A percentile compares a stretch with the other conserved stretches of the same genome.
Conservation (phyloP, 2,329 filamentous ascomycete genomes). For the Achaetomium macrosporum region DNA sequence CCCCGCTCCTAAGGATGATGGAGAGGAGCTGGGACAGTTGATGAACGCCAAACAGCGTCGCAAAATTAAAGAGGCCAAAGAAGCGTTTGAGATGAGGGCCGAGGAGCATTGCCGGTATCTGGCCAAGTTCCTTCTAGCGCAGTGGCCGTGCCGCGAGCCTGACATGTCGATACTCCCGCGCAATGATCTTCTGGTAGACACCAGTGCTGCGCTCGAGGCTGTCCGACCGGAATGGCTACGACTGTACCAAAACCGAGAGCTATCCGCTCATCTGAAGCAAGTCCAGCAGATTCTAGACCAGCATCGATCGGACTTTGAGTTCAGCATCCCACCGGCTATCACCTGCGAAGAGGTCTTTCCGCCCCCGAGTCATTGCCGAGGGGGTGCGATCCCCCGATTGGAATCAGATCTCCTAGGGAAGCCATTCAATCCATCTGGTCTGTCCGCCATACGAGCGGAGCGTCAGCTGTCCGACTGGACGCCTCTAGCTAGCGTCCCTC, state of each 20-base stretch:
- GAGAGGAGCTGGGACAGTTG: no score
- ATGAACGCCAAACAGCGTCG: no score
- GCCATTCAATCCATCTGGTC: background rate
- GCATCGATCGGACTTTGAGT: conserved; percentile 24
- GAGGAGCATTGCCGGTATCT: conserved; percentile 33
- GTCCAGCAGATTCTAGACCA: conserved; percentile 38
- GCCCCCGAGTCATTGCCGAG: background rate
- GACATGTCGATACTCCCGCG: no score
- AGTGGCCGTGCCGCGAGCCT: conserved; percentile 38
- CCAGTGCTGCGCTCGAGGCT: conserved; percentile 32
- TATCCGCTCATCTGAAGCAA: conserved; percentile 38
- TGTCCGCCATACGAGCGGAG: no score
- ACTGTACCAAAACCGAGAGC: conserved; percentile 42
- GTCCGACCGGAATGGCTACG: conserved; percentile 43
- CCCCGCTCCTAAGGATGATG: no score
- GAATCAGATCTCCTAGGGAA: conserved; percentile 16
- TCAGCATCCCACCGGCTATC: conserved; percentile 13
- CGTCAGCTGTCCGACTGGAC: background rate
- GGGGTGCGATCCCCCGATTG: conserved; percentile 2
- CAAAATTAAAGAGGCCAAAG: conserved; percentile 16
- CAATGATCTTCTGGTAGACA: conserved; percentile 32
- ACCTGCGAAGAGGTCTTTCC: background rate
- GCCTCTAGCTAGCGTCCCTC: conserved; percentile 7
- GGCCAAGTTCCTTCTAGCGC: conserved; percentile 36
- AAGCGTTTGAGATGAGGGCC: conserved; percentile 28